Base-by-base conservation (phyloP, 2,329 filamentous ascomycete genomes). In the Penicillium psychrosexuale region DNA sequence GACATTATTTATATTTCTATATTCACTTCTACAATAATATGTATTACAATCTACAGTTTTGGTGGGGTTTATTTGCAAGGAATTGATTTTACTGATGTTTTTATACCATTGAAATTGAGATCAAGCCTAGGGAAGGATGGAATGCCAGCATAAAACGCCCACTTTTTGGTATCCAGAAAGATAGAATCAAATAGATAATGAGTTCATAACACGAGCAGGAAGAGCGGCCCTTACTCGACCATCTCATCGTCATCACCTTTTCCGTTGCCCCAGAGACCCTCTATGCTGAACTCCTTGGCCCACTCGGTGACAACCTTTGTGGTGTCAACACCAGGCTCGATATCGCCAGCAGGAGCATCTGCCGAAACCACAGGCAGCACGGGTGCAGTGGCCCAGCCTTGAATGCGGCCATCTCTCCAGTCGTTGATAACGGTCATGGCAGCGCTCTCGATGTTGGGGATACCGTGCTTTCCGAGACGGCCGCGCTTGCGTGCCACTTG, bases 361-460 rank as follows among this genome's bases (percentile, higher is more conserved):
- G 74, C 72, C 40, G 66, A 69, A 19, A 72, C 67, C n/a, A 80
- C 81, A 17, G 83, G 77, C 56, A 90, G 75, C 34, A 82, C 80
- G 8, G 92, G 91, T 3, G 91, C 83, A 65, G 91, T 88, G 45
- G 87, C 84, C 92, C 92, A 96, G 54, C 92, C 92, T 75, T 95
- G 91, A 66, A 99, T 95, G 49, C 94, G 85, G 27, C 92, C 93
- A 71, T 97, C 93, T 64, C 94, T 84, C 90, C 94, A 96, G 78
- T 99, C 94, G n/a, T 86, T 94, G 55, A 99, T 85, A 53, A 99
- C 92, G 0, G 90, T 88, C 82, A 94, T 93, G 60, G 93, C 94
- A 8, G 94, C 93, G 51, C 89, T 86, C 63, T 85, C 81, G 56
- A 97, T 75, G 74, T 97, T 99, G 40, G 94, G 94, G 15, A 97